phyloP scores from a whole-genome alignment of 768 basidiomycete genomes.

The Guyanaporus albipodus region DNA sequence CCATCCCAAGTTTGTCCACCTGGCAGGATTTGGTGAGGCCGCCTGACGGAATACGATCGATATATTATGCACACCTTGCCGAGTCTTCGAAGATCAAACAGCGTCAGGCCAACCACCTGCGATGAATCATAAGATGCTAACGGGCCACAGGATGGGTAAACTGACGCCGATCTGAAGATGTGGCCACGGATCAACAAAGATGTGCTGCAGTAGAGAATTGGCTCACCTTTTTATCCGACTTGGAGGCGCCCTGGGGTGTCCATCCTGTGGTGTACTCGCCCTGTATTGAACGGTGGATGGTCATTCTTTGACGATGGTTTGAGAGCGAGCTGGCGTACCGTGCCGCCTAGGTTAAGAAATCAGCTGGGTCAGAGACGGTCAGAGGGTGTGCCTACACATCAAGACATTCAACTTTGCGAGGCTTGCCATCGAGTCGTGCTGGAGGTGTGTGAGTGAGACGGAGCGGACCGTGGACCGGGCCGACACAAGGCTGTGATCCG shows the following conservation, averaged over 20 bases:
- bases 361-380: constrained; percentile 1
- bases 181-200: neutral
- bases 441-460: neutral
- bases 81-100: constrained; percentile 82
- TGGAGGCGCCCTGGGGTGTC: constrained; percentile 88
- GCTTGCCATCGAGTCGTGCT: constrained; percentile 33
- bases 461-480: too few species aligned
- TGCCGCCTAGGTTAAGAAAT: constrained; percentile 40
- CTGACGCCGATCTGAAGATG: constrained; percentile 61
- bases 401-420: constrained; percentile 59
- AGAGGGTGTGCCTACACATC: constrained; percentile 57
- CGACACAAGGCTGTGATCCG: constrained; percentile 2
- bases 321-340: constrained; percentile 27
- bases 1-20: constrained; percentile 80
- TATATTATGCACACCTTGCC: constrained; percentile 60
- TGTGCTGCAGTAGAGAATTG: neutral
- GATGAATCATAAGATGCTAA: constrained; percentile 13
- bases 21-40: constrained; percentile 24
- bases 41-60: constrained; percentile 1
- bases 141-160: constrained; percentile 5
- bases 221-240: constrained; percentile 88
- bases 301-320: neutral
- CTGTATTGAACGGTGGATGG: constrained; percentile 26
- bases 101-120: constrained; percentile 83
- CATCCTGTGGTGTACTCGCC: constrained; percentile 96